These are phyloP conservation scores for Paramyrothecium roridum DNA, from an alignment of 2,329 filamentous ascomycete genomes.

Conservation along the genomic window DNA sequence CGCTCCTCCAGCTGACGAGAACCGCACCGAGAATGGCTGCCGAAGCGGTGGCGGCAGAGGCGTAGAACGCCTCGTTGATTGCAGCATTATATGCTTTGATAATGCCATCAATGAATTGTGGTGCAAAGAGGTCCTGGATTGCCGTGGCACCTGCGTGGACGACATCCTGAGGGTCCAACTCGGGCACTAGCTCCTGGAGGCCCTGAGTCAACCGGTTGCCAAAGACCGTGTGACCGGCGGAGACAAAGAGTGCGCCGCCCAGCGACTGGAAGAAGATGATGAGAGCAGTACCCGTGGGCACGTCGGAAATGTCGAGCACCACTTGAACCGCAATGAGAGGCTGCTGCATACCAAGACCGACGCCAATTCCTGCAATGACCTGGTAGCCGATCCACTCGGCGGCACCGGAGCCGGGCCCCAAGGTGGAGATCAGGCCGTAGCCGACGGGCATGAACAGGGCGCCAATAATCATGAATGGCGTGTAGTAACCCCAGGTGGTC, in stretches of 20 bases:
- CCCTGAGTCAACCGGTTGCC: constrained; percentile 40
- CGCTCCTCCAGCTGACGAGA: constrained; percentile 51
- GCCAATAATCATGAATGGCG: constrained; percentile 36
- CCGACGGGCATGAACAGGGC: constrained; percentile 31
- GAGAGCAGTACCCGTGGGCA: constrained; percentile 33
- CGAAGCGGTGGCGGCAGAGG: constrained; percentile 40
- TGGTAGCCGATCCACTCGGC: constrained; percentile 43
- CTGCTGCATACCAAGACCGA: constrained; percentile 42
- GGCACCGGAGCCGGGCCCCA: constrained; percentile 26
- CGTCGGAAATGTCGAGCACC: constrained; percentile 21
- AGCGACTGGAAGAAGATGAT: constrained; percentile 30
- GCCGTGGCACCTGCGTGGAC: constrained; percentile 33
- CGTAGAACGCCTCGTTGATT: constrained; percentile 37
- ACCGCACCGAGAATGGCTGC: constrained; percentile 38
- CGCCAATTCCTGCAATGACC: constrained; percentile 24
- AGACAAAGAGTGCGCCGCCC: constrained; percentile 43
- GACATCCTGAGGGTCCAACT: constrained; percentile 26
- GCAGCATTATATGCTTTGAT: constrained; percentile 41
- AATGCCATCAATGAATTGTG: constrained; percentile 27
- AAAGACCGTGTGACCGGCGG: constrained; percentile 47
- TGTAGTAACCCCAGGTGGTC: constrained; percentile 40
- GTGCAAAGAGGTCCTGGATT: constrained; percentile 23
- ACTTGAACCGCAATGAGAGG: constrained; percentile 42
- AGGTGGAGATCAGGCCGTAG: constrained; percentile 38
- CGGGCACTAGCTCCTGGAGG: constrained; percentile 30